Conservation (phyloP, 2,329 filamentous ascomycete genomes). For the Colletotrichum sp. region DNA sequence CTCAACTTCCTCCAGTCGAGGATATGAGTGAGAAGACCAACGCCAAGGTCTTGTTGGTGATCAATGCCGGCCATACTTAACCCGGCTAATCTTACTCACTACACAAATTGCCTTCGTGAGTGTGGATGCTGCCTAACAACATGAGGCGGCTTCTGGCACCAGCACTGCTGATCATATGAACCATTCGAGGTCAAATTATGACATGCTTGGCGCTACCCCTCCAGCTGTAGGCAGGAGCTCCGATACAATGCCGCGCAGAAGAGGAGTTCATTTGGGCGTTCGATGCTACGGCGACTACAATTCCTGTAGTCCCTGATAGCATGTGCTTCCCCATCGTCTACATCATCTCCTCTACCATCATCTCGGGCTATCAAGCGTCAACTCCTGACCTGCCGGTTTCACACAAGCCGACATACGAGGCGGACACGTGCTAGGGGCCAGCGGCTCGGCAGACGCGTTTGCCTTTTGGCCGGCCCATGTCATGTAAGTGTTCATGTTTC, state of each 20-base stretch:
- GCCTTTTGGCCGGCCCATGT: background rate
- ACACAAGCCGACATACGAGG: background rate
- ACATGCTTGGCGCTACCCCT: no score
- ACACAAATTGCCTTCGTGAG: no score
- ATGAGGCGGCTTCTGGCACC: no score
- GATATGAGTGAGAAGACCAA: no score
- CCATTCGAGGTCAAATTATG: no score
- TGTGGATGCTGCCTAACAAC: no score
- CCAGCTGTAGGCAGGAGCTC: no score
- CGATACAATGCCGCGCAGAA: background rate
- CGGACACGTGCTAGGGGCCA: background rate
- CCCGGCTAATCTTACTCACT: no score
- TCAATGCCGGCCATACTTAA: no score
- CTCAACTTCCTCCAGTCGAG: no score
- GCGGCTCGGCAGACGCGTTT: background rate
- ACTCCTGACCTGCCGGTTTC: background rate
- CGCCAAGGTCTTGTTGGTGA: no score
- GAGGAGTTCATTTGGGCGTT: rapidly evolving
- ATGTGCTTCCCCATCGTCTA: background rate
- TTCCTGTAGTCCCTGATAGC: background rate
- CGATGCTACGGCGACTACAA: background rate
- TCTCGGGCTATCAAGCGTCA: background rate
- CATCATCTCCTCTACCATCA: background rate
- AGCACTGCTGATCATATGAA: no score
- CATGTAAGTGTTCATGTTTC: background rate